Base-by-base conservation (phyloP, 345 rosid genomes). In the Ceriops zippeliana region DNA sequence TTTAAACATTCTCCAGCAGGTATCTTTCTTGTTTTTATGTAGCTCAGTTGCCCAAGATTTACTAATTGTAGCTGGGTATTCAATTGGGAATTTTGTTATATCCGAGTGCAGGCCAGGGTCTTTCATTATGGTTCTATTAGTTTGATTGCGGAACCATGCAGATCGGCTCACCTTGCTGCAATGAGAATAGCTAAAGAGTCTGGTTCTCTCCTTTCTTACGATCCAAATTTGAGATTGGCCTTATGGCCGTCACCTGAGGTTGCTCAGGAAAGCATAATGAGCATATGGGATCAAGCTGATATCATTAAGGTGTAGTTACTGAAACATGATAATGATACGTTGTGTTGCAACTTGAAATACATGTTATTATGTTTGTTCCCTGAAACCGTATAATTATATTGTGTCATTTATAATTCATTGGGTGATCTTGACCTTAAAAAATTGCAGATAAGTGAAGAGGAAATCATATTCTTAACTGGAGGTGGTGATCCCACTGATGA, bases 71-170 rank as follows among this genome's bases (percentile, higher is more conserved):
- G 65, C 10, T 17, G 58, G 63, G n/a, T 17, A 58, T 15, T 66
- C 42, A 24, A 22, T 64, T 34, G 52, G 66, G 35, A 74, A 63
- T 17, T 52, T 42, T n/a, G 30, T 38, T 28, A 64, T 22, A 58
- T 69, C 2, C 62, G 62, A 46, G 27, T 49, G 72, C 97, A 92
- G 99, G 99, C 89, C 24, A 81, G 73, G 73, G 89, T 96, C 76
- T 92, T 96, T 79, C 99, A 96, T 75, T 96, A 85, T 65, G 99
- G 99, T 49, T 96, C 98, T 2, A 92, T 96, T 73, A 89, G 99
- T 82, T 86, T 96, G 87, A 96, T 96, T 51, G 76, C 86, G 51
- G 99, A 96, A 66, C 99, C 99, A 52, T 88, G 99, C 86, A 87
- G 82, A 37, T 92, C 98, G 7, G 76, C 93, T 75, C 99, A 90